phyloP scores from a whole-genome alignment of 73 alveolate genomes.

The Paramecium sonneborni region DNA sequence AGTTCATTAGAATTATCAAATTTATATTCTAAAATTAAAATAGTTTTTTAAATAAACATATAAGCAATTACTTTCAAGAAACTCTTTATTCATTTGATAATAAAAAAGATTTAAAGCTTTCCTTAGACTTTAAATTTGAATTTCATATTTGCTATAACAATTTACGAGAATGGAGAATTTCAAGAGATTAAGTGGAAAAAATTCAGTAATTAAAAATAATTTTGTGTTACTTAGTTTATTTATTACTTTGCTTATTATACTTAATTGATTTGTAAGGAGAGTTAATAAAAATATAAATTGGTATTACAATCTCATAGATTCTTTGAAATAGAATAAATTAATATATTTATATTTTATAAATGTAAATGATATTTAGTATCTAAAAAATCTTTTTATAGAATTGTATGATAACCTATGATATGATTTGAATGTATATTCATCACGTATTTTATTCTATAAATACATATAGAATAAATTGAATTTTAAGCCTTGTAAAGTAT shows the following conservation, averaged over 20 bases:
- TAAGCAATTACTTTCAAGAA: background rate
- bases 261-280: background rate
- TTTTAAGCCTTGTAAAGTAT: background rate
- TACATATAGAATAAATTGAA: background rate
- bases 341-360: no score
- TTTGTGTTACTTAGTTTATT: background rate
- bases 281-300: no score
- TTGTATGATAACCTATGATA: background rate
- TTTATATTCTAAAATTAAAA: background rate
- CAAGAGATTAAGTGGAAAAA: no score
- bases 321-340: no score
- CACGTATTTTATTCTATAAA: background rate
- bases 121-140: no score
- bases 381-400: background rate
- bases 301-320: no score
- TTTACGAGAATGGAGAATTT: background rate
- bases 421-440: background rate
- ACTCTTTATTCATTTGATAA: background rate
- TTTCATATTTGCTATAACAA: no score
- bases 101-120: background rate
- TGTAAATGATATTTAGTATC: no score
- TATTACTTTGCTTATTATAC: no score
- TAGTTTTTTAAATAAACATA: background rate
- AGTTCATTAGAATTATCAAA: background rate
- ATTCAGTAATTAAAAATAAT: background rate